Evolutionary conservation across 2,329 filamentous ascomycete species (phyloP).

Genomic region (Ophiosphaerella herpotricha): DNA sequence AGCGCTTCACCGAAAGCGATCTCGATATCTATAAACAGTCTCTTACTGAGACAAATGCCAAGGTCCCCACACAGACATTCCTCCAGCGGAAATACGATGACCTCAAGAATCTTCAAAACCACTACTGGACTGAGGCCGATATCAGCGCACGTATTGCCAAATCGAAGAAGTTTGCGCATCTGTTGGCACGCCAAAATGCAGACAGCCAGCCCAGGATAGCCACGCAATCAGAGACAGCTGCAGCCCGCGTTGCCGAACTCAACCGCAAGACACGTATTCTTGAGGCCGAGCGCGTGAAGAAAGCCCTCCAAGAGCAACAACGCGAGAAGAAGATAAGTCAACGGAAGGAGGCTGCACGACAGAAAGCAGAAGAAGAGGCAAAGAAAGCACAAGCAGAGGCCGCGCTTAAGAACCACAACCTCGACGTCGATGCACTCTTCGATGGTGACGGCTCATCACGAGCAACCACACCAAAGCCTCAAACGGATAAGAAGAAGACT

Average conservation of each 20-base stretch:
- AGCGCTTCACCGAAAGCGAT: constrained; percentile 81
- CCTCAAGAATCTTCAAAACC: constrained; percentile 78
- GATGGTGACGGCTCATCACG: constrained; percentile 50
- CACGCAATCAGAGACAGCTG: constrained; percentile 65
- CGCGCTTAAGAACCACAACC: constrained; percentile 31
- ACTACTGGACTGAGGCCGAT: constrained; percentile 81
- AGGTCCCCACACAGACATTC: constrained; percentile 72
- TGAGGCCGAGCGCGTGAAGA: constrained; percentile 88
- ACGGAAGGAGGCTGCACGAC: constrained; percentile 50
- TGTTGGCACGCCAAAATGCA: constrained; percentile 68
- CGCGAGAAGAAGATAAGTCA: constrained; percentile 43
- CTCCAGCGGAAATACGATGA: constrained; percentile 75
- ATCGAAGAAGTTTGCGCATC: constrained; percentile 55
- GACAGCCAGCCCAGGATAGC: constrained; percentile 62
- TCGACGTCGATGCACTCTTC: constrained; percentile 53
- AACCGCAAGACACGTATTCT: constrained; percentile 83
- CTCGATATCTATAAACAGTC: constrained; percentile 79
- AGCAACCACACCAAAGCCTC: constrained; percentile 51
- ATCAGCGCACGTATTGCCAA: constrained; percentile 78
- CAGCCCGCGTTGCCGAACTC: constrained; percentile 80
- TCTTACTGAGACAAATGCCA: constrained; percentile 69
- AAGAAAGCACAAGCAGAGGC: constrained; percentile 51
- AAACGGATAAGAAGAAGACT: constrained; percentile 58
- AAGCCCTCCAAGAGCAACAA: constrained; percentile 81
- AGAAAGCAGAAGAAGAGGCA: constrained; percentile 55